Percentiles rank a stretch among this genome's conserved stretches.
phyloP scores from a whole-genome alignment of 208 protist genomes.

The Crithidia bombi region DNA sequence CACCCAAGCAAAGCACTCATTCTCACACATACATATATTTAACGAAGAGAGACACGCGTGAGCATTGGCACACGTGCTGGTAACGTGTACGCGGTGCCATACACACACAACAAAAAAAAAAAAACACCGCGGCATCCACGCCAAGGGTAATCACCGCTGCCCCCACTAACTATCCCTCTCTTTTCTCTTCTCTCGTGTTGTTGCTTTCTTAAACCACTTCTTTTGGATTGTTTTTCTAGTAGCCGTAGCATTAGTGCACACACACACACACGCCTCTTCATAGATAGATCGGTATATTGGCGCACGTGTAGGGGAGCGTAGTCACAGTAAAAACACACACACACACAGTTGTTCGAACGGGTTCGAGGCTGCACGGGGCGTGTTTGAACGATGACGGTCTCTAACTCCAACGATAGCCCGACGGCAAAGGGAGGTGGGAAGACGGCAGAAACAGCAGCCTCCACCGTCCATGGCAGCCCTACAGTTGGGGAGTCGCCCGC shows the following conservation, averaged over 20 bases:
- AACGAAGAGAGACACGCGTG: no score
- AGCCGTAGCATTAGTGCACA: background rate
- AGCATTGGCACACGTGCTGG: no score
- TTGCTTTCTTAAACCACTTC: background rate
- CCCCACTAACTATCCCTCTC: no score
- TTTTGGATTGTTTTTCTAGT: background rate
- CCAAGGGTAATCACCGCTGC: no score
- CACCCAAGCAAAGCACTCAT: background rate
- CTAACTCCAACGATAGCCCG: constrained; percentile 5
- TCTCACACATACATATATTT: constrained; percentile 21
- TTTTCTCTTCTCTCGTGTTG: background rate
- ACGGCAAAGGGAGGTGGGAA: background rate
- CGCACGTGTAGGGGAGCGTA: no score
- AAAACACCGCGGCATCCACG: no score
- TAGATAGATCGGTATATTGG: no score
- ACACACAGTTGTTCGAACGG: no score
- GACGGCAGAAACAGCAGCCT: background rate
- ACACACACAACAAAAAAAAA: constrained; percentile 1
- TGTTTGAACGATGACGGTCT: constrained; percentile 3
- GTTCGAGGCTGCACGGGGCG: no score
- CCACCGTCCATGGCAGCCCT: no score
- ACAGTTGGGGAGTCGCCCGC: no score
- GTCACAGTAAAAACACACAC: background rate
- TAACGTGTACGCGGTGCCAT: background rate
- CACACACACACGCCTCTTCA: no score